phyloP scores from a whole-genome alignment of 1,284 basidiomycete genomes.

The Earliella scabrosa region DNA sequence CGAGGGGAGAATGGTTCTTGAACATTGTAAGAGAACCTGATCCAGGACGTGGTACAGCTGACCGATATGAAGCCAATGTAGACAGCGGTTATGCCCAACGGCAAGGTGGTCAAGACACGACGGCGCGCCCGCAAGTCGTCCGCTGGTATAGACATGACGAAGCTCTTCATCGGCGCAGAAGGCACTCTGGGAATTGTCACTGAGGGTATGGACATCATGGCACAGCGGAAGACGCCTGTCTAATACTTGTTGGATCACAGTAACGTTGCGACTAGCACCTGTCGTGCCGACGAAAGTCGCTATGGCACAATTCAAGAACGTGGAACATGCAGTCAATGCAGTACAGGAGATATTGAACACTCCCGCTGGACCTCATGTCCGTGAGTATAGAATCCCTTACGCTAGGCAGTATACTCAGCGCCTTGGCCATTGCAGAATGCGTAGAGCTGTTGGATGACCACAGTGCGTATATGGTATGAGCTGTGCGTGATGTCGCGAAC shows the following conservation, averaged over 20 bases:
- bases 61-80: slow-evolving; percentile 34
- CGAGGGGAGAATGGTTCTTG: slow-evolving; percentile 56
- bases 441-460: slow-evolving; percentile 78
- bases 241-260: slow-evolving; percentile 37
- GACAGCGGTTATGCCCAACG: slow-evolving; percentile 90
- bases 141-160: slow-evolving; percentile 90
- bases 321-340: slow-evolving; percentile 71
- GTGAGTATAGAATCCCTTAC: not conserved
- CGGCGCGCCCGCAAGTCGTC: slow-evolving; percentile 86
- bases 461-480: too few relatives aligned
- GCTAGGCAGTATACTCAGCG: not conserved
- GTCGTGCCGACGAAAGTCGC: slow-evolving; percentile 79
- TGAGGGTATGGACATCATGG: slow-evolving; percentile 59
- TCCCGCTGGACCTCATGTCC: slow-evolving; percentile 71
- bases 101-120: slow-evolving; percentile 93
- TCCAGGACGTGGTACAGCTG: not conserved
- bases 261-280: slow-evolving; percentile 83
- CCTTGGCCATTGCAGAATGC: slow-evolving; percentile 47
- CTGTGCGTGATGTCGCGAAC: too few relatives aligned
- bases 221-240: slow-evolving; percentile 42
- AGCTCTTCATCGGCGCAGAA: slow-evolving; percentile 94
- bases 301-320: slow-evolving; percentile 69
- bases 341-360: slow-evolving; percentile 77
- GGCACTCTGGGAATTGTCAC: slow-evolving; percentile 94
- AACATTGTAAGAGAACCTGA: slow-evolving; percentile 59